phyloP scores from a whole-genome alignment of 768 basidiomycete genomes.

The Chiua virens region DNA sequence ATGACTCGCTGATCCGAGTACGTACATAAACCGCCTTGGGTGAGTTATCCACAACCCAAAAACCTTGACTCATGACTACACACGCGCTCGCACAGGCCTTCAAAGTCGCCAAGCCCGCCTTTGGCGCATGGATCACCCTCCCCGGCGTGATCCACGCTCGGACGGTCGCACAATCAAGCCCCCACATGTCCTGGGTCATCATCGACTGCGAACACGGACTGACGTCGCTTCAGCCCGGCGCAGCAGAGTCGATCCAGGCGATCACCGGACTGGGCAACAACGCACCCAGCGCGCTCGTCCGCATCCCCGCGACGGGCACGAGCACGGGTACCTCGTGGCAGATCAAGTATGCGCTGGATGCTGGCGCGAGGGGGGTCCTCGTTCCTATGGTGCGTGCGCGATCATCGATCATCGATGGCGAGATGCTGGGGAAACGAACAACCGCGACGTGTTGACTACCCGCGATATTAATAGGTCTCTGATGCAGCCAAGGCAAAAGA shows the following conservation, averaged over 20 bases:
- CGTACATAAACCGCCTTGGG: conserved; percentile 8
- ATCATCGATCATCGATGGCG: neutral
- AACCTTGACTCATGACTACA: conserved; percentile 40
- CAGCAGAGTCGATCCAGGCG: conserved; percentile 54
- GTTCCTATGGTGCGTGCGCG: conserved; percentile 58
- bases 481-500: conserved; percentile 56
- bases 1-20: conserved; percentile 2
- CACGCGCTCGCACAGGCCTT: conserved; percentile 56
- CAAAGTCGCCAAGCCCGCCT: conserved; percentile 56
- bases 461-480: conserved; percentile 42
- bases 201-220: conserved; percentile 73
- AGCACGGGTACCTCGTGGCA: conserved; percentile 62
- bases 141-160: conserved; percentile 61
- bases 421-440: neutral
- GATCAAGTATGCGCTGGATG: conserved; percentile 70
- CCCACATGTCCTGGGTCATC: conserved; percentile 59
- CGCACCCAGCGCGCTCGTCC: conserved; percentile 55
- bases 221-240: conserved; percentile 52
- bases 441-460: too few relatives aligned
- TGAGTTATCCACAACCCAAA: neutral
- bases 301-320: conserved; percentile 64
- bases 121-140: conserved; percentile 66
- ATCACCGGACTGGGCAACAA: conserved; percentile 45
- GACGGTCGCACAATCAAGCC: conserved; percentile 54
- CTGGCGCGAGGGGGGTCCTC: conserved; percentile 62